Base-by-base conservation (phyloP, 2,329 filamentous ascomycete species). In the Botrytis pseudocinerea region DNA sequence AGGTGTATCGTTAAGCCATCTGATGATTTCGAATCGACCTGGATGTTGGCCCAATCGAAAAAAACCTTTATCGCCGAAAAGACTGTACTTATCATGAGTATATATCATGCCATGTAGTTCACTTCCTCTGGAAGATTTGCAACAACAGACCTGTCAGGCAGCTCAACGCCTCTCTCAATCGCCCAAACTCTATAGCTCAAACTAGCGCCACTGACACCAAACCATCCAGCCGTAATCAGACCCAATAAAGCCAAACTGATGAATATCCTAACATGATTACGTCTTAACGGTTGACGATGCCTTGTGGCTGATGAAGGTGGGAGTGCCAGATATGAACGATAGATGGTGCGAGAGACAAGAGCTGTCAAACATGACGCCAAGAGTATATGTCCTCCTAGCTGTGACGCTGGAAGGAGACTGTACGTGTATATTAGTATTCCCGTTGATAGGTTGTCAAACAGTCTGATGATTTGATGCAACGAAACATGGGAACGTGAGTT, bases 181-280 rank as follows among this genome's bases (percentile, higher is more conserved):
- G 84, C 85, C 87, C 87, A 88, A 46, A 83, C 80, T 59, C 82
- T 80, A 79, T 88, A 88, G 4, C 85, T 87, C 28, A 85, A 78
- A 8, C 81, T 80, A 69, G 84, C 84, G 77, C 85, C 85, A 44
- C 79, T 77, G 51, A 84, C 79, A 63, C 83, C 82, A 75, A 85
- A 84, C 75, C 84, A 85, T 4, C 81, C 81, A 7, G 85, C 83
- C 1, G 82, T 79, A 1, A 79, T 79, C 40, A 88, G 78, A 71
- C 86, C 86, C n/a, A 84, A 72, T 38, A 83, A 68, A 9, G 85
- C 83, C n/a, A 88, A 81, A 38, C 80, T 69, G 0, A 82, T 80
- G 79, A 88, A 87, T 35, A 83, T 69, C 25, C 79, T 79, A 35
- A 81, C 75, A 68, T 82, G 75, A 16, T 69, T 75, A 73, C 73